Percentiles rank a stretch among this genome's conserved stretches.
These are phyloP conservation scores for Populus trichocarpa DNA, from an alignment of 441 rosid genomes.

Conservation along the genomic window DNA sequence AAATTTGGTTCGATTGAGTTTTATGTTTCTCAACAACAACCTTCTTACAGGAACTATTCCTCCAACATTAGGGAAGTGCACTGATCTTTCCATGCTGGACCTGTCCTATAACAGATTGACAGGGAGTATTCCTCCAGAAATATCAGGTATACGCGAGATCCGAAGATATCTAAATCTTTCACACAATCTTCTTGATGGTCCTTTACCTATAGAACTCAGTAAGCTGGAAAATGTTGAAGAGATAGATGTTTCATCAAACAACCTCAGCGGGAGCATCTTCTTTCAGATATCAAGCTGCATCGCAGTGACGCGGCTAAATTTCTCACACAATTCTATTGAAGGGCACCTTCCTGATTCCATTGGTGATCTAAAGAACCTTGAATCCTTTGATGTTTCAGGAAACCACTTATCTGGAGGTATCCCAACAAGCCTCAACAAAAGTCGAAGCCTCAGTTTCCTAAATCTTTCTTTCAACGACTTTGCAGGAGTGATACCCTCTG, in stretches of 20 bases:
- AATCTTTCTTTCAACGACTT: constrained; percentile 29
- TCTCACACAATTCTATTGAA: constrained; percentile 22
- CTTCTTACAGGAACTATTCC: constrained; percentile 50
- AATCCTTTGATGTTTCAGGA: constrained; percentile 21
- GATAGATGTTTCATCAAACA: constrained; percentile 27
- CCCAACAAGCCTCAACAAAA: constrained; percentile 16
- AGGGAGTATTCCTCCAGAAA: constrained; percentile 13
- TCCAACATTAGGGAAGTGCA: constrained; percentile 33
- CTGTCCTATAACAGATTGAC: constrained; percentile 25
- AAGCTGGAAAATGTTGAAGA: constrained; percentile 16
- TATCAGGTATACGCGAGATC: constrained; percentile 3
- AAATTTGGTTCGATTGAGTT: constrained; percentile 20
- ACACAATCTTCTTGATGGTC: constrained; percentile 20
- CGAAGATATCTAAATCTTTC: constrained; percentile 25
- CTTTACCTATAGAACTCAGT: constrained; percentile 21
- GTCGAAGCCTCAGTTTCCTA: constrained; percentile 5
- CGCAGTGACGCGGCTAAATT: constrained; percentile 17
- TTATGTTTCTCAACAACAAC: constrained; percentile 50
- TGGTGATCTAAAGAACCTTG: constrained; percentile 21
- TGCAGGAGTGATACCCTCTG: constrained; percentile 20
- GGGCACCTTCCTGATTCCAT: constrained; percentile 25
- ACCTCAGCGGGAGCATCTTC: constrained; percentile 22
- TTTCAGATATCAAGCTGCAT: constrained; percentile 21
- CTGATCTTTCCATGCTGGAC: constrained; percentile 15
- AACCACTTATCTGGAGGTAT: constrained; percentile 22